phyloP scores from a whole-genome alignment of 208 protist genomes.

The Leishmania martiniquensis region DNA sequence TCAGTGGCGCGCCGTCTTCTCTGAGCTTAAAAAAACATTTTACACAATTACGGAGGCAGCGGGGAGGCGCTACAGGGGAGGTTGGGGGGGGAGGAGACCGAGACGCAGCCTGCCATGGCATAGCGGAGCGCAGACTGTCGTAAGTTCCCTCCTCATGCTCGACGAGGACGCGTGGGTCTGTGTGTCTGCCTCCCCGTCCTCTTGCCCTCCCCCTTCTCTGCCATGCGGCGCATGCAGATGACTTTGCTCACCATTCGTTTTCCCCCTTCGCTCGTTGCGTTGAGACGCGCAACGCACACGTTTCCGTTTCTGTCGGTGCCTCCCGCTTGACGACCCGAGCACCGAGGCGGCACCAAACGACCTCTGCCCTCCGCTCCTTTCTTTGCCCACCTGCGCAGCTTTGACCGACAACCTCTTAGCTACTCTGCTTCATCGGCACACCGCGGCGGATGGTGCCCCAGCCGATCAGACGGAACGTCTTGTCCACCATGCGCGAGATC shows the following conservation, averaged over 20 bases:
- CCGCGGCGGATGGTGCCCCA: constrained; percentile 92
- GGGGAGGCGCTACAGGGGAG: neutral
- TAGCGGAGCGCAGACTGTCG: neutral
- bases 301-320: too few species aligned
- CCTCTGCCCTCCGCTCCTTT: too few species aligned
- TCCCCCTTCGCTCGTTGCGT: too few species aligned
- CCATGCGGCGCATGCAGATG: neutral
- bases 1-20: neutral
- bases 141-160: neutral
- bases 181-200: neutral
- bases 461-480: constrained; percentile 97
- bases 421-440: constrained; percentile 61
- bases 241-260: too few species aligned
- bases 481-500: constrained; percentile 96
- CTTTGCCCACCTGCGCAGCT: too few species aligned
- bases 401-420: constrained; percentile 37
- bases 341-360: too few species aligned
- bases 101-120: too few species aligned
- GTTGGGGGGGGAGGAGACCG: neutral
- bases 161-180: neutral
- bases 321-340: too few species aligned
- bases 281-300: too few species aligned
- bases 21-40: too few species aligned
- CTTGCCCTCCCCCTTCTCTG: neutral
- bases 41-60: neutral